A percentile compares a stretch with the other conserved stretches of the same genome.
These are phyloP conservation scores for Parathielavia appendiculata DNA, from an alignment of 495 filamentous ascomycete species.

Conservation along the genomic window DNA sequence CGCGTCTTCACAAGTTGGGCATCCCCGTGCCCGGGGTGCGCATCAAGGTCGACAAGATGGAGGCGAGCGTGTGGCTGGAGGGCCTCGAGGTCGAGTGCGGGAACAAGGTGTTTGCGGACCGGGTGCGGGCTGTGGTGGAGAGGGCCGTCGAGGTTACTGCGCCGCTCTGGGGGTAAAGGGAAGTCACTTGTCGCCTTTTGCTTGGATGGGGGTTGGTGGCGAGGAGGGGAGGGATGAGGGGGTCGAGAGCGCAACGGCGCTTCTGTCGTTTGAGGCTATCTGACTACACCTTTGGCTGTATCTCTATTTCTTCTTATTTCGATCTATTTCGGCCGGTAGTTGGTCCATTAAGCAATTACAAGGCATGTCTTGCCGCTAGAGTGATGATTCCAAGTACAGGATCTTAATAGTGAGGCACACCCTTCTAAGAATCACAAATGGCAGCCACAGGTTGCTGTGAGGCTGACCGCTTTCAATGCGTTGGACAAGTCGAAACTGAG, in stretches of 20 bases:
- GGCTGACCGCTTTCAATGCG: no score
- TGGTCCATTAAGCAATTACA: no score
- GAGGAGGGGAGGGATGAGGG: background rate
- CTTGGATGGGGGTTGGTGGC: background rate
- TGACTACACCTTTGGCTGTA: no score
- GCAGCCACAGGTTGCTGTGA: no score
- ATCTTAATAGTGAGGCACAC: no score
- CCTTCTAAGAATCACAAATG: no score
- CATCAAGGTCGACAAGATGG: slow-evolving; percentile 82
- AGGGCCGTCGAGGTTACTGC: slow-evolving; percentile 86
- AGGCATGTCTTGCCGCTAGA: no score
- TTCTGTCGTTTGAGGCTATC: no score
- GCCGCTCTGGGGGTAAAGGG: slow-evolving; percentile 52
- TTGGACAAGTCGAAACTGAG: no score
- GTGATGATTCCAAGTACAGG: no score
- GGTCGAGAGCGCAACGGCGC: background rate
- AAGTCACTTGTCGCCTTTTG: background rate
- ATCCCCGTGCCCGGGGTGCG: slow-evolving; percentile 84
- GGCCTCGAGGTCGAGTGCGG: slow-evolving; percentile 80
- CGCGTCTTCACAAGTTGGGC: slow-evolving; percentile 69
- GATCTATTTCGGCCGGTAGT: no score
- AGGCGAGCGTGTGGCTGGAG: slow-evolving; percentile 88
- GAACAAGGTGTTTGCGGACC: slow-evolving; percentile 65
- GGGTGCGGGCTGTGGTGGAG: slow-evolving; percentile 85
- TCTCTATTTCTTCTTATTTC: no score